Base-by-base conservation (phyloP, 2,329 filamentous ascomycete genomes). In the Mollisiaceae sp. region DNA sequence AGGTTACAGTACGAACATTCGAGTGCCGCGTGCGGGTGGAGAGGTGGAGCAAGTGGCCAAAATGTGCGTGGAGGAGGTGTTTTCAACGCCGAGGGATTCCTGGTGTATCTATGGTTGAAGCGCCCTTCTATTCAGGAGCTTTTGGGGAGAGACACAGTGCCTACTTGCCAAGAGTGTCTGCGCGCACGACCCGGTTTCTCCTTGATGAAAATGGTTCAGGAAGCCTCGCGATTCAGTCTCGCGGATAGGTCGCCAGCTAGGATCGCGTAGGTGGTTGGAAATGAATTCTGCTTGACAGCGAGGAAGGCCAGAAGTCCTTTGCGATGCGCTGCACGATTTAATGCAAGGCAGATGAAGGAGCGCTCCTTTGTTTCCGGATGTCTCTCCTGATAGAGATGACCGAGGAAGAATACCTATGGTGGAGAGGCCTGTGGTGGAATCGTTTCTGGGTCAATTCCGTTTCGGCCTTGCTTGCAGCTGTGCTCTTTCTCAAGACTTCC, bases 361-460 rank as follows among this genome's bases (percentile, higher is more conserved):
- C 4, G 2, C n/a, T 15, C 50, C 50, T 54, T 35, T 27, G 27
- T 54, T 32, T 54, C 50, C 24, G 50, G 50, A 32, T 32, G 50
- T 54, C 50, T 27, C 27, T 54, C n/a, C 18, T 54, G 8, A 54
- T 32, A 54, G 50, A 27, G 5, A 1, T 2, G 38, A 18, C 11
- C 11, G 38, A 15, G 5, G 18, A 27, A 36, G 39, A n/a, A 12
- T 20, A 18, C 14, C 45, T 43, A 43, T 18, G 52, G 50, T 54
- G 18, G 3, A 41, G 39, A 43, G 35, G 57, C 57, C 20, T 4
- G 57, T 15, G 36, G 6, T 50, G 24, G 18, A 14, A 56, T 50
- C 43, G 58, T 43, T 60, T 59, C 43, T 60, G 59, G 59, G 27
- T 36, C 59, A 41, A 41, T 36, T 61, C 59, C 59, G 59, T 60